Conservation (phyloP, 805 yeast genomes). For the Yarrowia keelungensis region DNA sequence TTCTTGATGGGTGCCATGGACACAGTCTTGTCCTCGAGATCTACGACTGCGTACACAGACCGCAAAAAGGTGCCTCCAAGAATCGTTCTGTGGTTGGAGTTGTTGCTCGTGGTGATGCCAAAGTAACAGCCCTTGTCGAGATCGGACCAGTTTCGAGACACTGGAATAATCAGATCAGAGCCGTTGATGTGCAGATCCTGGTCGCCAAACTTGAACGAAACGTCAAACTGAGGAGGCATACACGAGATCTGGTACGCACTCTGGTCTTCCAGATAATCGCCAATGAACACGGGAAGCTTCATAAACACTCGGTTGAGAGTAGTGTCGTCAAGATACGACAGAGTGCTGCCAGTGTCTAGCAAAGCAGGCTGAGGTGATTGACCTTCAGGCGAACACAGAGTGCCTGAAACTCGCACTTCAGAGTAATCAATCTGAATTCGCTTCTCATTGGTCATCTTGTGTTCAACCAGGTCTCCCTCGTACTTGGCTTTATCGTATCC, state of each 20-base stretch:
- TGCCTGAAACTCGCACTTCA: background rate
- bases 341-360: slow-evolving; percentile 18
- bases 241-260: slow-evolving; percentile 13
- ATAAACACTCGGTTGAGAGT: slow-evolving; percentile 11
- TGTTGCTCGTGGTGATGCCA: slow-evolving; percentile 15
- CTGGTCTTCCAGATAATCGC: slow-evolving; percentile 7
- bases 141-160: slow-evolving; percentile 27
- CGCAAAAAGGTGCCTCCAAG: slow-evolving; percentile 11
- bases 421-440: slow-evolving; percentile 11
- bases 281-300: slow-evolving; percentile 17
- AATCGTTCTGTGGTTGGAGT: slow-evolving; percentile 6
- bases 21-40: slow-evolving; percentile 19
- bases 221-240: slow-evolving; percentile 25
- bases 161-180: slow-evolving; percentile 17
- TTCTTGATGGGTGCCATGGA: slow-evolving; percentile 20
- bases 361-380: background rate
- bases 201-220: slow-evolving; percentile 29
- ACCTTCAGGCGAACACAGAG: slow-evolving; percentile 6
- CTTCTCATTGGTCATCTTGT: slow-evolving; percentile 19
- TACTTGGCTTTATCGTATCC: slow-evolving; percentile 18
- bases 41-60: slow-evolving; percentile 12
- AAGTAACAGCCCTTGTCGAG: slow-evolving; percentile 26
- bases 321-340: slow-evolving; percentile 10
- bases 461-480: slow-evolving; percentile 6
- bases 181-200: slow-evolving; percentile 17